Percentiles rank a stretch among this genome's conserved stretches.
phyloP scores from a whole-genome alignment of 1,139 yeast genomes.

The Taiozyma sp. region DNA sequence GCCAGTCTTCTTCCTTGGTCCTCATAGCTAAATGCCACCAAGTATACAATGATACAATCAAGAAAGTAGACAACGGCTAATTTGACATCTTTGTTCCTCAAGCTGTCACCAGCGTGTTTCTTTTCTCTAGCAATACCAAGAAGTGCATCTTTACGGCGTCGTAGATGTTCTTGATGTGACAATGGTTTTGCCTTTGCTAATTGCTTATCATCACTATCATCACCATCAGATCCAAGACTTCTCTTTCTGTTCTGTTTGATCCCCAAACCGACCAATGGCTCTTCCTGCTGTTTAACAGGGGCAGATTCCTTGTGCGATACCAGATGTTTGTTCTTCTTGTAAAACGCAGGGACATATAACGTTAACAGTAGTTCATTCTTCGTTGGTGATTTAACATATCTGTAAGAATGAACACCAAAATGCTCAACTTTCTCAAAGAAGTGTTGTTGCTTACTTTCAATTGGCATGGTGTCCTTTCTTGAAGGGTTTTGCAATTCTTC shows the following conservation, averaged over 20 bases:
- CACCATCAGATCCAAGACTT: background rate
- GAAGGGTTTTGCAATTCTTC: background rate
- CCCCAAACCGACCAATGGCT: background rate
- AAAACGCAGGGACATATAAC: conserved; percentile 13
- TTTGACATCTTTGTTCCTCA: conserved; percentile 3
- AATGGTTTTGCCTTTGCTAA: background rate
- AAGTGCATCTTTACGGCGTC: conserved; percentile 5
- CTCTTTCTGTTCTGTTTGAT: background rate
- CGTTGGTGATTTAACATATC: background rate
- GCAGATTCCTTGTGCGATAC: background rate
- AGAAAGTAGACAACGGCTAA: conserved; percentile 6
- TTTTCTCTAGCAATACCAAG: conserved; percentile 12
- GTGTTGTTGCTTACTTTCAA: background rate
- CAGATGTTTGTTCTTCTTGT: conserved; percentile 3
- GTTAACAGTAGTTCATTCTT: conserved; percentile 6
- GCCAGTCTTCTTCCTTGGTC: conserved; percentile 12
- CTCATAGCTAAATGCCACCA: conserved; percentile 19
- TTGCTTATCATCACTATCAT: background rate
- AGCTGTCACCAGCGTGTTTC: conserved; percentile 18
- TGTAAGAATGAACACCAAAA: conserved; percentile 10
- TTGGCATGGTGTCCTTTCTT: background rate
- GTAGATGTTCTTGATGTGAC: background rate
- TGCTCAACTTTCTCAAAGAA: conserved; percentile 9
- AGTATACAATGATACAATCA: conserved; percentile 17
- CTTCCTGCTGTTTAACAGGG: background rate